A percentile compares a stretch with the other conserved stretches of the same genome.
These are phyloP conservation scores for Cyberlindnera amylophila DNA, from an alignment of 805 yeast genomes.

Conservation along the genomic window DNA sequence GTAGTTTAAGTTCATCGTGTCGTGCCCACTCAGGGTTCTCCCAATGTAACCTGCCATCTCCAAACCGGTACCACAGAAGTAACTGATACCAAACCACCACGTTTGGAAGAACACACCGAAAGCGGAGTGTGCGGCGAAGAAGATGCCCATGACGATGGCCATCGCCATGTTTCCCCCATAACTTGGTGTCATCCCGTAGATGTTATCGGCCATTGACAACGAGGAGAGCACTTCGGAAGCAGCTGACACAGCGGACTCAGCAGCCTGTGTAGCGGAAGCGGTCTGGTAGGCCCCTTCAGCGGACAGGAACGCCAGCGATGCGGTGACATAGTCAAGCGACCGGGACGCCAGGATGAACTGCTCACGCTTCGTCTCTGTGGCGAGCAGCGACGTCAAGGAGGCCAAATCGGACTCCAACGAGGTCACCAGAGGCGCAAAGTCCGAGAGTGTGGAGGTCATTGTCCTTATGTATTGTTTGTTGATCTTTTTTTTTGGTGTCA, in stretches of 20 bases:
- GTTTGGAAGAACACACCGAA: slow-evolving; percentile 46
- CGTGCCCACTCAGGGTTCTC: slow-evolving; percentile 43
- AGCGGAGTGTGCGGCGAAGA: slow-evolving; percentile 38
- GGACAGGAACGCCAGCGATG: slow-evolving; percentile 15
- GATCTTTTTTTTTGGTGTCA: too few species aligned
- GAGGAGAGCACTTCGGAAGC: slow-evolving; percentile 17
- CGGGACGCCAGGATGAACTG: slow-evolving; percentile 17
- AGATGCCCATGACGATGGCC: slow-evolving; percentile 48
- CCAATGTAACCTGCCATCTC: slow-evolving; percentile 70
- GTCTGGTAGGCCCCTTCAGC: slow-evolving; percentile 17
- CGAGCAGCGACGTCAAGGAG: slow-evolving; percentile 15
- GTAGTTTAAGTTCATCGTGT: slow-evolving; percentile 33
- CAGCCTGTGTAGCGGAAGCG: slow-evolving; percentile 11
- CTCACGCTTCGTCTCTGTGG: slow-evolving; percentile 17
- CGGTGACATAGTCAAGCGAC: slow-evolving; percentile 16
- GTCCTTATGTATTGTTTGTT: too few species aligned
- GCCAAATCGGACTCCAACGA: slow-evolving; percentile 14
- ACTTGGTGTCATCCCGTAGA: slow-evolving; percentile 47
- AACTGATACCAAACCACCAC: slow-evolving; percentile 61
- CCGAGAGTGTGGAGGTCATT: slow-evolving; percentile 12
- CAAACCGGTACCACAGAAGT: slow-evolving; percentile 50
- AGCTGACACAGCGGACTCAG: slow-evolving; percentile 5
- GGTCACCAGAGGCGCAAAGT: slow-evolving; percentile 15
- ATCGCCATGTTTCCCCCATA: slow-evolving; percentile 59
- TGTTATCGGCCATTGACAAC: slow-evolving; percentile 12